phyloP scores from a whole-genome alignment of 1,139 yeast genomes.

The Saccharomyces pastorianus region DNA sequence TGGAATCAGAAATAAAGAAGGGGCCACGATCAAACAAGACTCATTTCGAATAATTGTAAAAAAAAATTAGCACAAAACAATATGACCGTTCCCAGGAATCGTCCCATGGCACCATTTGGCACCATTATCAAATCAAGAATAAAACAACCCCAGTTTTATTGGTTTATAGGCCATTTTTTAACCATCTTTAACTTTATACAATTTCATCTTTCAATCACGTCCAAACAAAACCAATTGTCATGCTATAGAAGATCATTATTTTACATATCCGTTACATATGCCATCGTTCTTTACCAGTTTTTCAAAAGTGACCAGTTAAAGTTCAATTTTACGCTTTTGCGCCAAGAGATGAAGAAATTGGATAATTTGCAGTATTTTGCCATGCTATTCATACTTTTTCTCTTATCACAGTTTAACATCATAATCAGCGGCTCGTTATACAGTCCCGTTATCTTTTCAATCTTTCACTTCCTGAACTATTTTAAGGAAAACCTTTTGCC shows the following conservation, averaged over 20 bases:
- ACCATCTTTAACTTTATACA: slow-evolving; percentile 26
- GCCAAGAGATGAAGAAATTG: slow-evolving; percentile 16
- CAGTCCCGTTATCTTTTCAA: slow-evolving; percentile 49
- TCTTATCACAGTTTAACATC: slow-evolving; percentile 14
- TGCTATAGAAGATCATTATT: slow-evolving; percentile 19
- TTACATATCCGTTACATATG: slow-evolving; percentile 24
- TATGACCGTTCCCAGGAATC: slow-evolving; percentile 3
- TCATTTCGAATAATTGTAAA: not conserved
- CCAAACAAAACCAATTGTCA: slow-evolving; percentile 14
- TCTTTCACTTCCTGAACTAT: slow-evolving; percentile 50
- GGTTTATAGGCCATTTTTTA: slow-evolving; percentile 29
- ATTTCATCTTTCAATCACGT: slow-evolving; percentile 22
- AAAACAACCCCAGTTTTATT: slow-evolving; percentile 30
- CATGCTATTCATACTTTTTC: slow-evolving; percentile 15
- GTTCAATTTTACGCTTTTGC: slow-evolving; percentile 9
- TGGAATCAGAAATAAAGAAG: not conserved
- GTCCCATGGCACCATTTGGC: slow-evolving; percentile 19
- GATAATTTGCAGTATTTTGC: slow-evolving; percentile 29
- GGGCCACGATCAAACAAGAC: not conserved
- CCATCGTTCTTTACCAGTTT: slow-evolving; percentile 29
- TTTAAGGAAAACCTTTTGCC: slow-evolving; percentile 34
- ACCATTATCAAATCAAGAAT: slow-evolving; percentile 21
- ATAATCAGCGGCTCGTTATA: slow-evolving; percentile 38
- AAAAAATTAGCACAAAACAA: not conserved
- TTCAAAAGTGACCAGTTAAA: slow-evolving; percentile 26